Evolutionary conservation across 1,284 basidiomycete genomes (phyloP).

Genomic region (Irpex sp.): DNA sequence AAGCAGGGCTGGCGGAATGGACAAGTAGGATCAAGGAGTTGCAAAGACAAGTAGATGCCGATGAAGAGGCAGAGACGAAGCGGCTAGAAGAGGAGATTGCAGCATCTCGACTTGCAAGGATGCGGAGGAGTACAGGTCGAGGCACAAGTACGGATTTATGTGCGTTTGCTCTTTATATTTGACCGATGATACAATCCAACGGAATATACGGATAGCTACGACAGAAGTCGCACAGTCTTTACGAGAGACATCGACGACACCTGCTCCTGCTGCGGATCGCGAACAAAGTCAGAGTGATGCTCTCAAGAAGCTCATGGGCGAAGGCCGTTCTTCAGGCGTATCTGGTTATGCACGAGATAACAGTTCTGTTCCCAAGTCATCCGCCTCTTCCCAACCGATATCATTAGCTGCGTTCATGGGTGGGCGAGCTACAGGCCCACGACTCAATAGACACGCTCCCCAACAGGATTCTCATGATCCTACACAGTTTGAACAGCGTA

Average conservation of each 20-base stretch:
- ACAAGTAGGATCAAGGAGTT: conserved; percentile 72
- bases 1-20: conserved; percentile 73
- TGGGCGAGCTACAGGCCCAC: conserved; percentile 65
- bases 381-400: conserved; percentile 37
- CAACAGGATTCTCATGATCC: conserved; percentile 65
- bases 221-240: conserved; percentile 18
- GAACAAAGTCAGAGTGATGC: conserved; percentile 44
- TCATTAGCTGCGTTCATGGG: conserved; percentile 79
- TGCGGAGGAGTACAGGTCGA: conserved; percentile 51
- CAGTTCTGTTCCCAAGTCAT: background rate
- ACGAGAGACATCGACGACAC: conserved; percentile 18
- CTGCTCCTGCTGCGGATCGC: conserved; percentile 26
- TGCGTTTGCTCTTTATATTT: conserved; percentile 26
- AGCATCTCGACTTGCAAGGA: conserved; percentile 63
- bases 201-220: conserved; percentile 14
- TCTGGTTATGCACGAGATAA: background rate
- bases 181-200: background rate
- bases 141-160: conserved; percentile 40
- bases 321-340: background rate
- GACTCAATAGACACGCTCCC: conserved; percentile 64
- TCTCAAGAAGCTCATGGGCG: conserved; percentile 36
- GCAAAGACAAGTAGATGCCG: conserved; percentile 74
- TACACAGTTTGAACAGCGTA: conserved; percentile 62
- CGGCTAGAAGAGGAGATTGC: conserved; percentile 74
- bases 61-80: conserved; percentile 71